Percentiles rank a stretch among this genome's conserved stretches.
Conservation (phyloP, 1,139 yeast genomes). For the Yamadazyma buinensis region DNA sequence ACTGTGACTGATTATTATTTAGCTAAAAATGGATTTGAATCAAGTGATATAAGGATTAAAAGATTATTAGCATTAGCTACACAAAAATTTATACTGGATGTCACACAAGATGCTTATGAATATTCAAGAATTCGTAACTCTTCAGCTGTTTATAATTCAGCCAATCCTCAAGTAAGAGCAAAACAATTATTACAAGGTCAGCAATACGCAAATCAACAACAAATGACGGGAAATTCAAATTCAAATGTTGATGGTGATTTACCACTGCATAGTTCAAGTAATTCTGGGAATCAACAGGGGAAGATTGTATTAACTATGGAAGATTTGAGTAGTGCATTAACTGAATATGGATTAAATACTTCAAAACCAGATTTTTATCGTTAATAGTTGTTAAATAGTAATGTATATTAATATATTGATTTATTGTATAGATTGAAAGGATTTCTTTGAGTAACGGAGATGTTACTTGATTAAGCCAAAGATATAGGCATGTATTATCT, state of each 20-base stretch:
- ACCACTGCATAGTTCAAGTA: constrained; percentile 32
- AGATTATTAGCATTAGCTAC: constrained; percentile 90
- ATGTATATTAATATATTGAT: no score
- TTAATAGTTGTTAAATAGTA: constrained; percentile 10
- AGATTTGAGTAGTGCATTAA: constrained; percentile 78
- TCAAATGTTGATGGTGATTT: constrained; percentile 38
- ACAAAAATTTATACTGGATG: constrained; percentile 89
- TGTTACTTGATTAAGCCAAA: no score
- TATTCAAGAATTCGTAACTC: constrained; percentile 86
- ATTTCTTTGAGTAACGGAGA: no score
- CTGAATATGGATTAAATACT: constrained; percentile 91
- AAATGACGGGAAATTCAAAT: constrained; percentile 34
- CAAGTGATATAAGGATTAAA: constrained; percentile 76
- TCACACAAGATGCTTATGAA: constrained; percentile 96
- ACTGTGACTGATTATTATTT: constrained; percentile 95
- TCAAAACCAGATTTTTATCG: constrained; percentile 87
- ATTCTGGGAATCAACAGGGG: constrained; percentile 62
- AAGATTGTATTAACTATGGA: constrained; percentile 84
- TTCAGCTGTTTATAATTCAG: constrained; percentile 75
- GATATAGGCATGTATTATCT: no score
- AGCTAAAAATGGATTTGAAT: constrained; percentile 83
- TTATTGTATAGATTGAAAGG: no score
- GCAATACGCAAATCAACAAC: constrained; percentile 49
- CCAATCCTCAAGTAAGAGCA: constrained; percentile 85
- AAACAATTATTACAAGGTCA: constrained; percentile 72